These are phyloP conservation scores for Fusarium cyanostomum DNA, from an alignment of 2,329 filamentous ascomycete genomes.

Conservation along the genomic window DNA sequence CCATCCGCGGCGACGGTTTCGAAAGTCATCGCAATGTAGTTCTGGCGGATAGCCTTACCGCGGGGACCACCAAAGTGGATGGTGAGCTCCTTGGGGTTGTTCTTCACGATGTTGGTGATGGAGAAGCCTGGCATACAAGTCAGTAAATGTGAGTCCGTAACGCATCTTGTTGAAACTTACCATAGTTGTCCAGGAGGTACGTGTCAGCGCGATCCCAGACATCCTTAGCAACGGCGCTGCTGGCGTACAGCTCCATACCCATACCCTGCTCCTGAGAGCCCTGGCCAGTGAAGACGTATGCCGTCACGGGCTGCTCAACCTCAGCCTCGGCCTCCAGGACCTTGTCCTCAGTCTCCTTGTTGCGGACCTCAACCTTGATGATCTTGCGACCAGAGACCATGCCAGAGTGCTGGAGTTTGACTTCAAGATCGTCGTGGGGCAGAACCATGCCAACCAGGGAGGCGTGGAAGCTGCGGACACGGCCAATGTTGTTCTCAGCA, in stretches of 20 bases:
- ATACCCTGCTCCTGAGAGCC: slow-evolving; percentile 99
- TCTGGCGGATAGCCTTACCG: slow-evolving; percentile 96
- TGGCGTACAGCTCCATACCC: slow-evolving; percentile 98
- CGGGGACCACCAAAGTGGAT: slow-evolving; percentile 97
- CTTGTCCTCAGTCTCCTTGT: slow-evolving; percentile 96
- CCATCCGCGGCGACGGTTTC: slow-evolving; percentile 96
- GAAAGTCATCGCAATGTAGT: slow-evolving; percentile 99
- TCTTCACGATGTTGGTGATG: slow-evolving; percentile 98
- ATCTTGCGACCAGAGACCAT: slow-evolving; percentile 99
- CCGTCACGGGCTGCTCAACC: slow-evolving; percentile 95
- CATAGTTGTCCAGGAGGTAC: slow-evolving; percentile 98
- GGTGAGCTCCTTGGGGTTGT: slow-evolving; percentile 98
- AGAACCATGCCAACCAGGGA: slow-evolving; percentile 98
- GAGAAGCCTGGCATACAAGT: slow-evolving; percentile 73
- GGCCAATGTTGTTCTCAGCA: slow-evolving; percentile 97
- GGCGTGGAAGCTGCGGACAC: slow-evolving; percentile 96
- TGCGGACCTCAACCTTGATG: slow-evolving; percentile 97
- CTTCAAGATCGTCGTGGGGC: slow-evolving; percentile 93
- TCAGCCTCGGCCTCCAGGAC: slow-evolving; percentile 95
- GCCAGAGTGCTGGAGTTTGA: slow-evolving; percentile 94
- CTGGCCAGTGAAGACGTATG: slow-evolving; percentile 98
- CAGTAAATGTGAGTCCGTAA: slow-evolving; percentile 7
- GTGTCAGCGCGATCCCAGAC: slow-evolving; percentile 98
- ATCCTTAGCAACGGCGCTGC: slow-evolving; percentile 92
- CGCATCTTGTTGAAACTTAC: slow-evolving; percentile 58